These are phyloP conservation scores for Macrophomina pseudophaseolina DNA, from an alignment of 2,329 filamentous ascomycete species.

Conservation along the genomic window DNA sequence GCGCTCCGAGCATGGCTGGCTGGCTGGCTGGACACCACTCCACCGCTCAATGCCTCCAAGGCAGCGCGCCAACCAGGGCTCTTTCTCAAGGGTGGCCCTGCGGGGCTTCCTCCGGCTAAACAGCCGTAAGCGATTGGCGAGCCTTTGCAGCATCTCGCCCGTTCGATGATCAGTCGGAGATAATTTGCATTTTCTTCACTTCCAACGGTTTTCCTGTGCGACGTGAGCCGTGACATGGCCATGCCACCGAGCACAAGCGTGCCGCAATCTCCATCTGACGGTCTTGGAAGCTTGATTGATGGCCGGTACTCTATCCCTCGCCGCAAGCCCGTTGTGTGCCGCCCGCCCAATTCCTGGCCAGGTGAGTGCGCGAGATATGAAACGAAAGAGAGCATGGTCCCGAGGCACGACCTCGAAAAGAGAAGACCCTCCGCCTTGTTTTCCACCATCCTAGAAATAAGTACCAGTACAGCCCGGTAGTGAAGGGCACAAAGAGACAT, in stretches of 20 bases:
- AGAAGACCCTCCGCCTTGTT: constrained; percentile 20
- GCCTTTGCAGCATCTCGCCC: constrained; percentile 42
- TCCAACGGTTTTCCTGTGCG: constrained; percentile 27
- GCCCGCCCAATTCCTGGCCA: neutral
- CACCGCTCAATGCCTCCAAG: constrained; percentile 1
- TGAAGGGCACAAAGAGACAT: constrained; percentile 21
- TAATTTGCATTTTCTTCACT: constrained; percentile 37
- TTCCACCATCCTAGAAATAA: constrained; percentile 18
- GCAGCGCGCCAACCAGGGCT: constrained; percentile 8
- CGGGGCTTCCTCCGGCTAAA: constrained; percentile 25
- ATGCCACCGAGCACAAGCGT: constrained; percentile 20
- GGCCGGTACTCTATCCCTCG: constrained; percentile 19
- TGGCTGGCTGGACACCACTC: neutral
- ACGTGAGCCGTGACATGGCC: constrained; percentile 18
- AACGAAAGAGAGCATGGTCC: constrained; percentile 10
- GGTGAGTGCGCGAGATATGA: neutral
- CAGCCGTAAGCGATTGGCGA: constrained; percentile 36
- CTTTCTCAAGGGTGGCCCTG: constrained; percentile 15
- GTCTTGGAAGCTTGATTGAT: constrained; percentile 25
- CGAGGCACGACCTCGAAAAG: neutral
- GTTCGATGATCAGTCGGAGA: constrained; percentile 40
- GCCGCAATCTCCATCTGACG: constrained; percentile 19
- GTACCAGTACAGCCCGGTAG: constrained; percentile 25
- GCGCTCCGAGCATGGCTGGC: neutral
- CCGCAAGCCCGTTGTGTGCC: constrained; percentile 10